phyloP scores from a whole-genome alignment of 768 basidiomycete species.

The Sutorius australiensis region DNA sequence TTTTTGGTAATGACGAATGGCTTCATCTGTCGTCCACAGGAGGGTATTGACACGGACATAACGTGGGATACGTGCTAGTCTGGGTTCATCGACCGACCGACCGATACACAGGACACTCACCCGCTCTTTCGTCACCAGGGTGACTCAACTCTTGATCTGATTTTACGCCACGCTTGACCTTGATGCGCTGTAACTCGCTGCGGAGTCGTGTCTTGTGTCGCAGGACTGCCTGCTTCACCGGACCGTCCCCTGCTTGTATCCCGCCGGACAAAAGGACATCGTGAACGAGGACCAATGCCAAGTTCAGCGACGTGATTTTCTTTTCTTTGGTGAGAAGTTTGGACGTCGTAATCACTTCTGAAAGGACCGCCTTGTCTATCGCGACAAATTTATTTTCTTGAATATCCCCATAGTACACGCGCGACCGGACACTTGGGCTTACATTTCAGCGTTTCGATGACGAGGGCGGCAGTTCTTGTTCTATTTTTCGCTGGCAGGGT shows the following conservation, averaged over 20 bases:
- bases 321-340: conserved; percentile 72
- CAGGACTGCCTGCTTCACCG: conserved; percentile 80
- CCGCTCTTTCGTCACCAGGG: conserved; percentile 57
- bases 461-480: conserved; percentile 77
- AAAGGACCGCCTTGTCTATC: conserved; percentile 74
- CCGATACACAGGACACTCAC: conserved; percentile 35
- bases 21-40: conserved; percentile 63
- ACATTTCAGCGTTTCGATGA: conserved; percentile 97
- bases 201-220: conserved; percentile 87
- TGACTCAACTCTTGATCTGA: conserved; percentile 64
- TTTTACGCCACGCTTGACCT: conserved; percentile 68
- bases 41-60: conserved; percentile 82
- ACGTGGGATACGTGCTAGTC: conserved; percentile 66
- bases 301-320: conserved; percentile 66
- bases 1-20: conserved; percentile 51
- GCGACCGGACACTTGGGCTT: conserved; percentile 27
- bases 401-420: conserved; percentile 2
- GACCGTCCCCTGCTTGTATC: conserved; percentile 89
- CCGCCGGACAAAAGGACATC: conserved; percentile 81
- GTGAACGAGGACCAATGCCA: conserved; percentile 85
- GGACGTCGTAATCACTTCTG: conserved; percentile 62
- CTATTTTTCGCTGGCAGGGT: conserved; percentile 69
- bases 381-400: conserved; percentile 1
- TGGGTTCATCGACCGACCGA: neutral
- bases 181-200: conserved; percentile 81